Conservation (phyloP, 192 early-diverging fungal species). For the Phlyctochytrium arcticum region DNA sequence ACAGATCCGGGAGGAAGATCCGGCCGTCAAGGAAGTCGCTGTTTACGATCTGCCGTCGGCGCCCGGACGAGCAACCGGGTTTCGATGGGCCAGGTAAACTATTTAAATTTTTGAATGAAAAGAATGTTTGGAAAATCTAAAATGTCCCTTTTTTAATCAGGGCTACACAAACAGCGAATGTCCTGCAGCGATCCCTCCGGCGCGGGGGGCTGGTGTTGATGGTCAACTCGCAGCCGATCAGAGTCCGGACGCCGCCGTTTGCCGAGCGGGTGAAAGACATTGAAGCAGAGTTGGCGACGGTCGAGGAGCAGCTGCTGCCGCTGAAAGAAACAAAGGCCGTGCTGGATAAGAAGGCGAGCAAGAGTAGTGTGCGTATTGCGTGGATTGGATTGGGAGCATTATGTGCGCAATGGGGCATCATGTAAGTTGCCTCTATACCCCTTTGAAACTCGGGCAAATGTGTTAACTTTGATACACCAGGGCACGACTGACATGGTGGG, state of each 20-base stretch:
- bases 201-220: constrained; percentile 21
- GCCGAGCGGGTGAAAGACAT: constrained; percentile 19
- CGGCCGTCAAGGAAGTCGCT: constrained; percentile 3
- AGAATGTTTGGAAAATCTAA: no score
- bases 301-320: constrained; percentile 20
- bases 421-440: not conserved
- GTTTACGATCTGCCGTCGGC: constrained; percentile 18
- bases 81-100: constrained; percentile 24
- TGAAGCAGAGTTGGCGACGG: constrained; percentile 9
- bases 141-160: not conserved
- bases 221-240: not conserved
- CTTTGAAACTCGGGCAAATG: no score
- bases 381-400: constrained; percentile 26
- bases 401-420: constrained; percentile 30
- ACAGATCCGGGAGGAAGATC: constrained; percentile 25
- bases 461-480: no score
- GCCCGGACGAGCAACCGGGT: not conserved
- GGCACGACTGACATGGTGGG: constrained; percentile 30
- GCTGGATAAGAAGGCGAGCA: constrained; percentile 22
- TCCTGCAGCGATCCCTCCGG: constrained; percentile 10
- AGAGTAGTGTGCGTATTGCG: constrained; percentile 10
- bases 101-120: not conserved
- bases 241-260: constrained; percentile 15
- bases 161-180: constrained; percentile 8
- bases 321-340: constrained; percentile 6